Base-by-base conservation (phyloP, 2,329 filamentous ascomycete species). In the Ascochyta koolunga region DNA sequence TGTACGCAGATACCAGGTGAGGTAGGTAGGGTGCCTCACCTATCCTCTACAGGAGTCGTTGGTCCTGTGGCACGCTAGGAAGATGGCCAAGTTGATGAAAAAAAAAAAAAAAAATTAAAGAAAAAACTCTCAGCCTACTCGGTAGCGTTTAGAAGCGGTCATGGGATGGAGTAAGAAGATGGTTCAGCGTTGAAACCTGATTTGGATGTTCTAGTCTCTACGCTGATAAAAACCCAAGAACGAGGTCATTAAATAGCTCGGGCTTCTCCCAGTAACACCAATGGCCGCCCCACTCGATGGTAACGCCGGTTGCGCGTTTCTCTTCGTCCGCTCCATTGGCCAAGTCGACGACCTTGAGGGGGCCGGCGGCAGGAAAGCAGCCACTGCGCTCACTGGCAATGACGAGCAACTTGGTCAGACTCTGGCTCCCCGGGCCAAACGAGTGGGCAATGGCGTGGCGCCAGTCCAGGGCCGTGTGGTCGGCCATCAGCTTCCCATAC, bases 201-300 rank as follows among this genome's bases (percentile, higher is more conserved):
- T n/a, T n/a, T n/a, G n/a, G n/a, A n/a, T n/a, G n/a, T n/a, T n/a
- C n/a, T n/a, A n/a, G n/a, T n/a, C 27, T 29, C 45, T 54, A 38
- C 33, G 15, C 33, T 5, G 13, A 9, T 32, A 56, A 22, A 27
- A 67, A 67, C 1, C 46, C 53, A 18, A 64, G 44, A 0, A 62
- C 60, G 35, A 68, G 31, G 22, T 52, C 39, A 15, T 68, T 66
- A 32, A 71, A 71, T 40, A 27, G 49, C 18, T 64, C 66, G 1
- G 68, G 60, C 22, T 66, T 49, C 53, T 71, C 68, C 66, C 67
- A 71, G 37, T 68, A 71, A 38, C 65, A 68, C 68, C 68, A 71
- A 46, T 71, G 68, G 4, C 68, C 68, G n/a, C 68, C 66, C 65
- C 63, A 67, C 19, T 62, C 56, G 3, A 68, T 52, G 2, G 39